Conservation (phyloP, 2,329 filamentous ascomycete species). For the Colletotrichum brevisporum region DNA sequence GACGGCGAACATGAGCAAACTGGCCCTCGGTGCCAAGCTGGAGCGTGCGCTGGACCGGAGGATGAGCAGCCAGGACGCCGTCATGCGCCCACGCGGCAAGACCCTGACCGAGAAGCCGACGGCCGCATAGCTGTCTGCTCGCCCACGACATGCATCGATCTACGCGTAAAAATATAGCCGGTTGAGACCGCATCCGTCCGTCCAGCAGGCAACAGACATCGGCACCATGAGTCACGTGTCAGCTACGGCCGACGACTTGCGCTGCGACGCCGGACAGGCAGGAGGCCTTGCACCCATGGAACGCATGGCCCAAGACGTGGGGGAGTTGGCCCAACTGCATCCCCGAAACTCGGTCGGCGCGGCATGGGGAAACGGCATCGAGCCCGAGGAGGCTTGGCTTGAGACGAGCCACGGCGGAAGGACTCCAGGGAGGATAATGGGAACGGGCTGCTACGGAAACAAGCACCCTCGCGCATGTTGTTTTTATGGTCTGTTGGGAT, state of each 20-base stretch:
- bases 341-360: too few relatives aligned
- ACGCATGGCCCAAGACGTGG: too few relatives aligned
- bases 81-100: constrained; percentile 74
- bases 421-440: constrained; percentile 12
- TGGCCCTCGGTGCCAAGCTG: constrained; percentile 90
- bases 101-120: constrained; percentile 53
- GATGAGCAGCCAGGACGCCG: constrained; percentile 91
- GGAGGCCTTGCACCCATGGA: too few relatives aligned
- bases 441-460: constrained; percentile 11
- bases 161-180: not conserved
- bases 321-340: too few relatives aligned
- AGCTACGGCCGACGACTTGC: too few relatives aligned
- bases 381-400: too few relatives aligned
- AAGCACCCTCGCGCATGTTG: constrained; percentile 10
- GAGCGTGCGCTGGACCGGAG: constrained; percentile 88
- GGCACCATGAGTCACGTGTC: too few relatives aligned
- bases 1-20: constrained; percentile 84
- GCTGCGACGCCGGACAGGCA: too few relatives aligned
- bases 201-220: not conserved
- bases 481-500: constrained; percentile 34
- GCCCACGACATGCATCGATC: not conserved
- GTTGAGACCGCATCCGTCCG: too few relatives aligned
- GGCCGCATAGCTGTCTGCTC: constrained; percentile 17
- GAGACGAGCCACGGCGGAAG: constrained; percentile 4
- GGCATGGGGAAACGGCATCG: too few relatives aligned